These are phyloP conservation scores for Cladobotryum protrusum DNA, from an alignment of 2,329 filamentous ascomycete species.

Conservation along the genomic window DNA sequence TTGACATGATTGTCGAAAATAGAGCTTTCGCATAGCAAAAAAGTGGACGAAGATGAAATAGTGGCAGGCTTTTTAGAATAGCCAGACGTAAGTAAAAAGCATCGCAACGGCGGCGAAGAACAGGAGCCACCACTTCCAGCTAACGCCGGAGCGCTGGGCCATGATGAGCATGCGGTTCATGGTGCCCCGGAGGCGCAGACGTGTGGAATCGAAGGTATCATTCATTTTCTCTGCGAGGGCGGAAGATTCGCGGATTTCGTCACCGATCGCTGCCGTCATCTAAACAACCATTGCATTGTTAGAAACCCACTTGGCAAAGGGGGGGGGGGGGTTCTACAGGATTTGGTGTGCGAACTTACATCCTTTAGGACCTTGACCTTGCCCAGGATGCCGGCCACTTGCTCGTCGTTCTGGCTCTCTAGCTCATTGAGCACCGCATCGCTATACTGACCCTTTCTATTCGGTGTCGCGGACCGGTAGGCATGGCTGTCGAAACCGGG, in stretches of 20 bases:
- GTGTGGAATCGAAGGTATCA: constrained; percentile 81
- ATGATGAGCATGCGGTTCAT: constrained; percentile 97
- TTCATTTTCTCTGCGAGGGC: constrained; percentile 93
- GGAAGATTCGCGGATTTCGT: constrained; percentile 87
- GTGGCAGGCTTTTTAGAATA: constrained; percentile 51
- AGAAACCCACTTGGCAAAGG: neutral
- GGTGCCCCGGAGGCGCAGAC: constrained; percentile 74
- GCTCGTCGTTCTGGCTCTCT: constrained; percentile 89
- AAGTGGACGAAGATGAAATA: too few relatives aligned
- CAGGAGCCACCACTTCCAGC: constrained; percentile 87
- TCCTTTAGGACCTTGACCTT: constrained; percentile 88
- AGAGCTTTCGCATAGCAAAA: too few relatives aligned
- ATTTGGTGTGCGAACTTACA: constrained; percentile 57
- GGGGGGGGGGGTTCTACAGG: neutral
- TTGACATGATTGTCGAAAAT: too few relatives aligned
- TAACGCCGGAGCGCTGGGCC: constrained; percentile 89
- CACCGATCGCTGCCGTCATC: constrained; percentile 89
- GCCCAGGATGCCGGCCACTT: constrained; percentile 82
- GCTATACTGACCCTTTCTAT: constrained; percentile 81
- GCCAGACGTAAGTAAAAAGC: constrained; percentile 88
- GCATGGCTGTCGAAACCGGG: constrained; percentile 30
- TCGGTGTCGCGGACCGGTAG: constrained; percentile 66
- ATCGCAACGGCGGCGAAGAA: constrained; percentile 82
- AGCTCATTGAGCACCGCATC: constrained; percentile 87
- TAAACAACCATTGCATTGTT: constrained; percentile 27